Evolutionary conservation across 2,329 filamentous ascomycete genomes (phyloP).

Genomic region (Alternaria rosae): DNA sequence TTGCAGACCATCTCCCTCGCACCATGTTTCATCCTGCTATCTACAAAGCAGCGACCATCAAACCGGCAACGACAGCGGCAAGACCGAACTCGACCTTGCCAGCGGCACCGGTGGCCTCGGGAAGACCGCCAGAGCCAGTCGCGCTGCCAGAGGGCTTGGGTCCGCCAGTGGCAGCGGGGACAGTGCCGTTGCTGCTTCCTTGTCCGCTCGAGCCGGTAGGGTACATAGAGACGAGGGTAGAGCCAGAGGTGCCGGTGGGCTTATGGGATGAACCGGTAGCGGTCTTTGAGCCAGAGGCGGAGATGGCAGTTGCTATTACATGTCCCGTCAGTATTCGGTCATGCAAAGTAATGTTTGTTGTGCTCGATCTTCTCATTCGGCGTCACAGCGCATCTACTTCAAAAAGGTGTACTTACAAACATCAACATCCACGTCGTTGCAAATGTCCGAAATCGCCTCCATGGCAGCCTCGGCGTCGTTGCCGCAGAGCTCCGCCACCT

Average conservation of each 20-base stretch:
- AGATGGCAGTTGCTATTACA: conserved; percentile 24
- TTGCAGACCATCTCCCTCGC: background rate
- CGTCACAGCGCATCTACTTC: background rate
- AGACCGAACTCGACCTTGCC: conserved; percentile 34
- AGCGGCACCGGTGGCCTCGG: conserved; percentile 30
- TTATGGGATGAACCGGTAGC: conserved; percentile 18
- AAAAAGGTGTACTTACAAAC: conserved; percentile 33
- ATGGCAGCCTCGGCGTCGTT: conserved; percentile 32
- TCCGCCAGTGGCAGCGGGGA: conserved; percentile 12
- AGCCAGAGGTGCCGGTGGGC: conserved; percentile 11
- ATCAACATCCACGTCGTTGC: conserved; percentile 35
- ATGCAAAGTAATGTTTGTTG: background rate
- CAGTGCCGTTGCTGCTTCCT: conserved; percentile 11
- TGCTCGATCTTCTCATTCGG: background rate
- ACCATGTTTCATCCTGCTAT: background rate
- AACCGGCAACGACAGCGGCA: conserved; percentile 33
- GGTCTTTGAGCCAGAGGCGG: conserved; percentile 25
- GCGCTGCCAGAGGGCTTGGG: conserved; percentile 10
- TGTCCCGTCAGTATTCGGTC: conserved; percentile 2
- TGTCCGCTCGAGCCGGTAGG: conserved; percentile 11
- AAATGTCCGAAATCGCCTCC: conserved; percentile 38
- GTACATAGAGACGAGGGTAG: conserved; percentile 9
- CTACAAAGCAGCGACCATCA: conserved; percentile 39
- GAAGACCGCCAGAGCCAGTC: conserved; percentile 12
- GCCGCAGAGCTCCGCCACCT: conserved; percentile 36